A percentile compares a stretch with the other conserved stretches of the same genome.
Evolutionary conservation across 2,329 filamentous ascomycete species (phyloP).

Genomic region (Aspergillus hiratsukae): DNA sequence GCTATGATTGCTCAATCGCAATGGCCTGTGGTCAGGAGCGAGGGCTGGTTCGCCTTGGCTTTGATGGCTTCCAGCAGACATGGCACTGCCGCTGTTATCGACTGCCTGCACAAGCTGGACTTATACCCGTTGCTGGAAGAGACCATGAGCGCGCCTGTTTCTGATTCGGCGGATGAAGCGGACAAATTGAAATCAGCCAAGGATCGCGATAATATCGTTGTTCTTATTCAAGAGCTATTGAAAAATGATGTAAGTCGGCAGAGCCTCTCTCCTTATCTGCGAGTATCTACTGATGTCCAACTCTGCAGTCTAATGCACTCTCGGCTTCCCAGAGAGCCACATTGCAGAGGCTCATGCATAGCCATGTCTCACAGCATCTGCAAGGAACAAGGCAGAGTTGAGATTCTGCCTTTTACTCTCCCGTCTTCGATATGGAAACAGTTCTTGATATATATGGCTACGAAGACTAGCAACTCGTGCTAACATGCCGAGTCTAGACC

Average conservation of each 20-base stretch:
- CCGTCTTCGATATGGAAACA: not conserved
- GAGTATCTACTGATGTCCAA: constrained; percentile 3
- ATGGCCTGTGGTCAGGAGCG: constrained; percentile 46
- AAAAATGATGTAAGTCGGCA: constrained; percentile 33
- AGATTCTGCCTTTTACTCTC: not conserved
- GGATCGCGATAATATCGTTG: constrained; percentile 39
- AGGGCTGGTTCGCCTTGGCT: constrained; percentile 48
- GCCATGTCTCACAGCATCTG: constrained; percentile 20
- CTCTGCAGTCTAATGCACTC: constrained; percentile 25
- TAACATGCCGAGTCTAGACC: not conserved
- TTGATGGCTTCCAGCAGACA: constrained; percentile 38
- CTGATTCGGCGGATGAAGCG: constrained; percentile 18
- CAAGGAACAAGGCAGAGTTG: constrained; percentile 4
- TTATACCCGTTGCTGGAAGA: constrained; percentile 32
- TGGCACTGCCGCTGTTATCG: constrained; percentile 30
- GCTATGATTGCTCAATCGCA: constrained; percentile 44
- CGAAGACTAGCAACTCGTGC: no score
- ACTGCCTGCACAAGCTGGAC: constrained; percentile 33
- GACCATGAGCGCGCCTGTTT: constrained; percentile 20
- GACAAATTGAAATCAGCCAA: constrained; percentile 27
- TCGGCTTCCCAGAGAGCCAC: constrained; percentile 21
- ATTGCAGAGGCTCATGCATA: constrained; percentile 27
- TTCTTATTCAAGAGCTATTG: constrained; percentile 37
- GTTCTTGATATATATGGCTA: not conserved
- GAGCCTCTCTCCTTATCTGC: not conserved